These are phyloP conservation scores for Amylocystis lapponica DNA, from an alignment of 768 basidiomycete species.

Conservation along the genomic window DNA sequence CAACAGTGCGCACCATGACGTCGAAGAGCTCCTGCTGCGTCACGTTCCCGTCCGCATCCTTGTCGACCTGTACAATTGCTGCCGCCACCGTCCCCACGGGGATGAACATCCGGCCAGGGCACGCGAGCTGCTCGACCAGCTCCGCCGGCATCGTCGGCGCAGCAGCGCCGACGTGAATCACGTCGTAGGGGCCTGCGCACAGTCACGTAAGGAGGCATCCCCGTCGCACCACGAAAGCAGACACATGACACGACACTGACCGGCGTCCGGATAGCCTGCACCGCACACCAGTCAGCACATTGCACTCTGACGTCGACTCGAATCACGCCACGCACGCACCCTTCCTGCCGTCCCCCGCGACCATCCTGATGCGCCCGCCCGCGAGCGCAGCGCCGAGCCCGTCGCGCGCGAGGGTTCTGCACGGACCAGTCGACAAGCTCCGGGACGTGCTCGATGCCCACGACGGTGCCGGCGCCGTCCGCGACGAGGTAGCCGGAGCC, in stretches of 20 bases:
- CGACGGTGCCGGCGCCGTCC: conserved; percentile 48
- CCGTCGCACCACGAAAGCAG: too few relatives aligned
- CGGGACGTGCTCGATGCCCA: conserved; percentile 90
- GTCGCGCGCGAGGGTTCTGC: conserved; percentile 61
- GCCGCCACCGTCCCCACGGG: conserved; percentile 82
- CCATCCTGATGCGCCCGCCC: conserved; percentile 50
- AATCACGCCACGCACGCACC: too few relatives aligned
- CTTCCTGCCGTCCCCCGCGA: conserved; percentile 75
- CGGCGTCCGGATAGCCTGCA: not conserved
- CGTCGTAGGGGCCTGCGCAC: conserved; percentile 38
- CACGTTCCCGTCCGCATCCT: conserved; percentile 63
- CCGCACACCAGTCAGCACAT: too few relatives aligned
- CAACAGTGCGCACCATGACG: too few relatives aligned
- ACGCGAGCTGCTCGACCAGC: conserved; percentile 73
- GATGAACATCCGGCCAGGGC: conserved; percentile 84
- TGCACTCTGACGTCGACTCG: too few relatives aligned
- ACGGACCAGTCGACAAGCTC: conserved; percentile 69
- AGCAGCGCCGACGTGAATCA: conserved; percentile 94
- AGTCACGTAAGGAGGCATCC: too few relatives aligned
- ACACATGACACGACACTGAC: too few relatives aligned
- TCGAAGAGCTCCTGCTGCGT: conserved; percentile 65
- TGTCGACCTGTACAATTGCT: conserved; percentile 77
- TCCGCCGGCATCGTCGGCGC: conserved; percentile 64
- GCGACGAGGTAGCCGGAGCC: conserved; percentile 87
- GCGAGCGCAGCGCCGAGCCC: conserved; percentile 53